These are phyloP conservation scores for Starmera amethionina DNA, from an alignment of 805 yeast species.

Conservation along the genomic window DNA sequence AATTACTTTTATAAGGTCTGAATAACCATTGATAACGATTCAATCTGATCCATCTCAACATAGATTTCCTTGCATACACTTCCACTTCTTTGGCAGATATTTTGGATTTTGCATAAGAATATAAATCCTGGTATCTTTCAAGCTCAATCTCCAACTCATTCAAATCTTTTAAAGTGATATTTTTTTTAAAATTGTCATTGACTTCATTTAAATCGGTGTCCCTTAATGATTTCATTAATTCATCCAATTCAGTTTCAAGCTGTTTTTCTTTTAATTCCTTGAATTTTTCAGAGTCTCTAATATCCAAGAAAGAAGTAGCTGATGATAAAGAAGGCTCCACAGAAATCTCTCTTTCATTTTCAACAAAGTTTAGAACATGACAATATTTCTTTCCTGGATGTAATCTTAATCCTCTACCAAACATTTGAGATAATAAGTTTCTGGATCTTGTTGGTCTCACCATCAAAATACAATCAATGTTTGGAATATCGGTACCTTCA, in stretches of 20 bases:
- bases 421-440: slow-evolving; percentile 71
- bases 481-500: slow-evolving; percentile 92
- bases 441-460: slow-evolving; percentile 77
- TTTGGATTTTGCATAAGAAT: too few relatives aligned
- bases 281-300: slow-evolving; percentile 20
- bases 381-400: slow-evolving; percentile 56
- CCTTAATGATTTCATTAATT: too few relatives aligned
- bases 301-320: slow-evolving; percentile 8
- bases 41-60: background rate
- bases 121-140: too few relatives aligned
- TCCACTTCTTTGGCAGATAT: background rate
- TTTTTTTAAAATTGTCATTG: too few relatives aligned
- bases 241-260: too few relatives aligned
- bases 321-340: slow-evolving; percentile 40
- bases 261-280: slow-evolving; percentile 18
- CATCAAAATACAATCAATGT: slow-evolving; percentile 68
- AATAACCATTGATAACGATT: background rate
- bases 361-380: slow-evolving; percentile 72
- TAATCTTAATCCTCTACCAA: slow-evolving; percentile 77
- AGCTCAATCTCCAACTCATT: too few relatives aligned
- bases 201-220: too few relatives aligned
- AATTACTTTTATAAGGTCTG: background rate
- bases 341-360: slow-evolving; percentile 14
- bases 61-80: background rate
- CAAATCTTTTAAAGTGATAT: too few relatives aligned